Base-by-base conservation (phyloP, 345 rosid genomes). In the Fremontodendron californicum region DNA sequence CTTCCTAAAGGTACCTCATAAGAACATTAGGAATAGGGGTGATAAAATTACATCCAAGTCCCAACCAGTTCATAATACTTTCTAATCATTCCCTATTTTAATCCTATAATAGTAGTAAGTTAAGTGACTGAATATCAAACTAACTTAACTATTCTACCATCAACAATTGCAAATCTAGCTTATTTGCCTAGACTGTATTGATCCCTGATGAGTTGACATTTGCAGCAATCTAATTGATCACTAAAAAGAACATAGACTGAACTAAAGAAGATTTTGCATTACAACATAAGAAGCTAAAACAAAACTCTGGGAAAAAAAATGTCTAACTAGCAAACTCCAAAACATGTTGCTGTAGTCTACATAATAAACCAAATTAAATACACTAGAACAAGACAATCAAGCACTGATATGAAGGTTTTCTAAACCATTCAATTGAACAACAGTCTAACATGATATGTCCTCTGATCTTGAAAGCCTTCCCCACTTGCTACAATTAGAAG, bases 401-500 rank as follows among this genome's bases (percentile, higher is more conserved):
- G 49, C 76, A 71, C 87, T 78, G 74, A 31, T 73, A 65, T 58
- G 58, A 73, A 80, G 31, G 60, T 58, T 42, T 58, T 73, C 87
- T 83, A 83, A 29, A 43, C 54, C 82, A 80, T 75, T 79, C 82
- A 80, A 78, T 71, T 73, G 65, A 67, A 77, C n/a, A 48, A 73
- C 63, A 78, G 72, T 45, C 82, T 80, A 80, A 70, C 25, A 74
- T 40, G 27, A 70, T 12, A 75, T 68, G 45, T 80, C 83, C 71
- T 78, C 84, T 69, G 82, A 58, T 84, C 85, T 83, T 84, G 82
- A 86, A 80, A 73, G 79, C 77, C 81, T 81, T 78, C 79, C 68
- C 86, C 79, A 76, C 42, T 0, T 29, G 74, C 74, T 46, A 68
- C 10, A 58, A 58, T 78, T 73, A 71, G 68, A 35, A 80, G 80